Base-by-base conservation (phyloP, 192 early-diverging fungal species). In the Pilaira anomala region DNA sequence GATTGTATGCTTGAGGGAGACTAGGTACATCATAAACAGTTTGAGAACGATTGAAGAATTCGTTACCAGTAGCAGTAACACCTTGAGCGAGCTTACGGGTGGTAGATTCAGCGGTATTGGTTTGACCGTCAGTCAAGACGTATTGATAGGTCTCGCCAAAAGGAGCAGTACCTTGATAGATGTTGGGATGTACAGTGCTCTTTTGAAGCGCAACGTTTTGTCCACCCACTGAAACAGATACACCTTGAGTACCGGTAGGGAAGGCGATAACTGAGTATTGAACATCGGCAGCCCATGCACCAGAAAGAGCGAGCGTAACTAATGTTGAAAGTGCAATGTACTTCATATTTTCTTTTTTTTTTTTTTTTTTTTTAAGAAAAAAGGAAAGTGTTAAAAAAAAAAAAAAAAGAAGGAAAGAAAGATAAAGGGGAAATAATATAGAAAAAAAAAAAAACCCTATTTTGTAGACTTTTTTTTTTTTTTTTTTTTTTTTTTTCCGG, bases 41-140 rank as follows among this genome's bases (percentile, higher is more conserved):
- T 28, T 68, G 50, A 14, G 76, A 71, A 13, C 79, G 73, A 14
- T 76, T 69, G 65, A 77, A 81, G 61, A 81, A 81, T 48, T 81
- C 79, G 48, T 81, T 78, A 14, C 66, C 65, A 16, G 76, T 81
- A 13, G 60, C 50, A 3, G 65, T 58, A 21, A 45, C 55, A 36
- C 65, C 71, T 16, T 66, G 33, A 42, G 65, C 65, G 1, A 73
- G 41, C 12, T 53, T 57, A 46, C 71, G 65, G 3, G 59, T 62
- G 21, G 65, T 46, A 8, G 61, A 22, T 62, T 73, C 71, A 45
- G 71, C 33, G 16, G 40, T 40, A 25, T 48, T 57, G n/a, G 53
- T 29, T 3, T 48, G 28, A 46, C 68, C 68, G 0, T 45, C 19
- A 1, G 57, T 64, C 11, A 67, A 26, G 39, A 67, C 71, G 44